These are phyloP conservation scores for Punica granatum DNA, from an alignment of 345 rosid species.

Conservation along the genomic window DNA sequence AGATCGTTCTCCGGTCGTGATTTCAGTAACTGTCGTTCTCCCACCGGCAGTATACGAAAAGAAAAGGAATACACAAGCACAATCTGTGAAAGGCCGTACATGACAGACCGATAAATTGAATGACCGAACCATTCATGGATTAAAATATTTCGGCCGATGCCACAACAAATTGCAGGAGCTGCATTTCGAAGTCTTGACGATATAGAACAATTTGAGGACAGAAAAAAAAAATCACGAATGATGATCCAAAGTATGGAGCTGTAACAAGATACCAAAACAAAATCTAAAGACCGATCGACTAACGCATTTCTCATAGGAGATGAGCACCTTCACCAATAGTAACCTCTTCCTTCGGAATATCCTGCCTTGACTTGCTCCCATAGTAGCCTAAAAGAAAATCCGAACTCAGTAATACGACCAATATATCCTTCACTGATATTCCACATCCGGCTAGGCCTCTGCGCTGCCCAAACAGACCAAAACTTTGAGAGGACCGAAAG, in stretches of 20 bases:
- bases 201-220: too few species aligned
- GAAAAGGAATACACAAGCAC: too few species aligned
- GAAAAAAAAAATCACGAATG: not conserved
- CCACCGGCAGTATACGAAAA: too few species aligned
- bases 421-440: not conserved
- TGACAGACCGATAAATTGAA: too few species aligned
- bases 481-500: not conserved
- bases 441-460: not conserved
- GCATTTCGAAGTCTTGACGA: too few species aligned
- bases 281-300: not conserved
- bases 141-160: too few species aligned
- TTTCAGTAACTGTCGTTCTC: too few species aligned
- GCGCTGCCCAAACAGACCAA: not conserved
- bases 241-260: not conserved
- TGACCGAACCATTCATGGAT: too few species aligned
- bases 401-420: not conserved
- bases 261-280: not conserved
- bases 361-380: not conserved
- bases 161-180: too few species aligned
- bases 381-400: not conserved
- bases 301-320: not conserved
- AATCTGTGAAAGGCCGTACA: too few species aligned
- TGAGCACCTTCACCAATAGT: not conserved
- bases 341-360: not conserved
- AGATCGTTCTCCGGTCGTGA: too few species aligned